Evolutionary conservation across 2,329 filamentous ascomycete genomes (phyloP).

Genomic region (Trichophyton mentagrophytes): DNA sequence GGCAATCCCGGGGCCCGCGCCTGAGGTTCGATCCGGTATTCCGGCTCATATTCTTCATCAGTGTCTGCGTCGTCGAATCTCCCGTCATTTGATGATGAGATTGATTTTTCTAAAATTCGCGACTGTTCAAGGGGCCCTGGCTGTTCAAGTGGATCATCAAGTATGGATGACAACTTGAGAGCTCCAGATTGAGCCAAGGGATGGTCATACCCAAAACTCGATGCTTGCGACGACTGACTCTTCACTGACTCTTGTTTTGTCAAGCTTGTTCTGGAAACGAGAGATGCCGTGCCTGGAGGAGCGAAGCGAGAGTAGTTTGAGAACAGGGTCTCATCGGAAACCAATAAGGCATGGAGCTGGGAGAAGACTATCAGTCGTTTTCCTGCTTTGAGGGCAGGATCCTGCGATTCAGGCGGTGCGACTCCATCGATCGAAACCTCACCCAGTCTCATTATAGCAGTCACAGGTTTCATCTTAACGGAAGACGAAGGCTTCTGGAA

Average conservation of each 20-base stretch:
- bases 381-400: slow-evolving; percentile 20
- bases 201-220: not conserved
- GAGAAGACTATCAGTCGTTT: slow-evolving; percentile 36
- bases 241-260: slow-evolving; percentile 1
- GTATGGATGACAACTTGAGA: not conserved
- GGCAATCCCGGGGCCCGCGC: not conserved
- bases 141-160: slow-evolving; percentile 5
- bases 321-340: slow-evolving; percentile 39
- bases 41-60: slow-evolving; percentile 20
- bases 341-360: slow-evolving; percentile 34
- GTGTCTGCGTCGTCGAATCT: slow-evolving; percentile 33
- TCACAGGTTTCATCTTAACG: slow-evolving; percentile 25
- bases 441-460: slow-evolving; percentile 25
- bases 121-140: not conserved
- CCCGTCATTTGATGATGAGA: slow-evolving; percentile 24
- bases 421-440: slow-evolving; percentile 25
- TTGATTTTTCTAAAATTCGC: slow-evolving; percentile 21
- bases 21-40: not conserved
- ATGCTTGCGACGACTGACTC: slow-evolving; percentile 10
- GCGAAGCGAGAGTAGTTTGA: slow-evolving; percentile 32
- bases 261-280: slow-evolving; percentile 16
- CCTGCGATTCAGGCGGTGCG: slow-evolving; percentile 15
- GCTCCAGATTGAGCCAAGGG: not conserved
- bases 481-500: slow-evolving; percentile 24
- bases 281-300: slow-evolving; percentile 17